Percentiles rank a stretch among this genome's conserved stretches.
Evolutionary conservation across 768 basidiomycete genomes (phyloP).

Genomic region (Boletus reticulatus): DNA sequence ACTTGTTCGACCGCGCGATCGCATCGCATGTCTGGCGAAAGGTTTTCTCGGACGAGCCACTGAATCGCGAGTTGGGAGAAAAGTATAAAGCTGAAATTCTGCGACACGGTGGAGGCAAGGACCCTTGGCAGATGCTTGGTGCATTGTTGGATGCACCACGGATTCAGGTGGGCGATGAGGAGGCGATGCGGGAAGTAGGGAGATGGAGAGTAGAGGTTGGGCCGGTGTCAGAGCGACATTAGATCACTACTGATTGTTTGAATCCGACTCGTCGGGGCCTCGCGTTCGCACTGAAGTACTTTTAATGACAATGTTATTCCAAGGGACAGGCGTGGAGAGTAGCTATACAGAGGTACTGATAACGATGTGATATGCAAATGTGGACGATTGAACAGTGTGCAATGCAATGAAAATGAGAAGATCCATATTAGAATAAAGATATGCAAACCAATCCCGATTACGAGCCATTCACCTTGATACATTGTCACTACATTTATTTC

Average conservation of each 20-base stretch:
- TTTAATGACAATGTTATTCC: slow-evolving; percentile 2
- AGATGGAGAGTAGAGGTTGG: slow-evolving; percentile 84
- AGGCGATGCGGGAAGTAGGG: slow-evolving; percentile 89
- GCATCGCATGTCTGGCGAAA: slow-evolving; percentile 87
- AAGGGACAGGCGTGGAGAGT: neutral
- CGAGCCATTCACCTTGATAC: slow-evolving; percentile 4
- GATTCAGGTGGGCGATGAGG: slow-evolving; percentile 68
- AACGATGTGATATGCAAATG: neutral
- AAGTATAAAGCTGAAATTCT: slow-evolving; percentile 76
- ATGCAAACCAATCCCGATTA: neutral
- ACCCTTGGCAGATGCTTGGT: slow-evolving; percentile 93
- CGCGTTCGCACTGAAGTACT: neutral
- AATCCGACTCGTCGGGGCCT: too few relatives aligned
- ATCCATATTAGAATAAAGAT: slow-evolving; percentile 23
- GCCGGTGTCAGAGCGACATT: slow-evolving; percentile 60
- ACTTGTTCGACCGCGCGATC: slow-evolving; percentile 94
- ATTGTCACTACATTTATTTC: neutral
- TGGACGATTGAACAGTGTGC: neutral
- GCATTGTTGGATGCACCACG: slow-evolving; percentile 60
- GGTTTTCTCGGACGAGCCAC: slow-evolving; percentile 66
- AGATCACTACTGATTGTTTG: slow-evolving; percentile 7
- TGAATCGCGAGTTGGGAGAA: slow-evolving; percentile 76
- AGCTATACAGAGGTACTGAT: neutral
- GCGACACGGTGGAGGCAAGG: slow-evolving; percentile 81
- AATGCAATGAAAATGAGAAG: neutral